Evolutionary conservation across 2,329 filamentous ascomycete species (phyloP).

Genomic region (Diaporthe sp.): DNA sequence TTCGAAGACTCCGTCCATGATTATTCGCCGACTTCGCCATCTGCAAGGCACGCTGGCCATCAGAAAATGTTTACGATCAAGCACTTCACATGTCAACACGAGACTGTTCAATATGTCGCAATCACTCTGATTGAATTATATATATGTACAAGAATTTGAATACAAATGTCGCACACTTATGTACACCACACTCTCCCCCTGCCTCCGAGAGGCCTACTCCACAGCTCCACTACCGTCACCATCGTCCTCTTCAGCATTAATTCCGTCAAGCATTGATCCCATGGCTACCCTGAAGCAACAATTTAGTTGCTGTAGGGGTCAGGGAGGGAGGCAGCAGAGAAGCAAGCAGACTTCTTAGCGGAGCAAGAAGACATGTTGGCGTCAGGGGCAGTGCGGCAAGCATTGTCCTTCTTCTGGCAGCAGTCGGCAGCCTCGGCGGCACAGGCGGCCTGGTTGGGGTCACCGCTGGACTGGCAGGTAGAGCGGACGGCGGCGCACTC

Average conservation of each 20-base stretch:
- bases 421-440: constrained; percentile 1
- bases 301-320: constrained; percentile 29
- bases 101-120: constrained; percentile 5
- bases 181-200: not conserved
- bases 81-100: not conserved
- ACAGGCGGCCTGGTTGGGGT: constrained; percentile 5
- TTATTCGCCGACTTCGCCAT: not conserved
- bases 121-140: constrained; percentile 25
- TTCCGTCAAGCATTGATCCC: not conserved
- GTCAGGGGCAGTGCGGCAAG: constrained; percentile 13
- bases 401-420: not conserved
- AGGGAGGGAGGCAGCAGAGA: not conserved
- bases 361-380: constrained; percentile 25
- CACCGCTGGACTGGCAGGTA: not conserved
- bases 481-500: constrained; percentile 3
- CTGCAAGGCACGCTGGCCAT: not conserved
- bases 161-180: not conserved
- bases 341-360: constrained; percentile 16
- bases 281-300: not conserved
- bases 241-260: constrained; percentile 8
- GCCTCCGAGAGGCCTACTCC: not conserved
- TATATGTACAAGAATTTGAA: constrained; percentile 29
- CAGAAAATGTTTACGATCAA: not conserved
- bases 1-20: not conserved
- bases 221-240: not conserved